phyloP scores from a whole-genome alignment of 371 early-diverging fungal genomes.

The Batkoa obscura region DNA sequence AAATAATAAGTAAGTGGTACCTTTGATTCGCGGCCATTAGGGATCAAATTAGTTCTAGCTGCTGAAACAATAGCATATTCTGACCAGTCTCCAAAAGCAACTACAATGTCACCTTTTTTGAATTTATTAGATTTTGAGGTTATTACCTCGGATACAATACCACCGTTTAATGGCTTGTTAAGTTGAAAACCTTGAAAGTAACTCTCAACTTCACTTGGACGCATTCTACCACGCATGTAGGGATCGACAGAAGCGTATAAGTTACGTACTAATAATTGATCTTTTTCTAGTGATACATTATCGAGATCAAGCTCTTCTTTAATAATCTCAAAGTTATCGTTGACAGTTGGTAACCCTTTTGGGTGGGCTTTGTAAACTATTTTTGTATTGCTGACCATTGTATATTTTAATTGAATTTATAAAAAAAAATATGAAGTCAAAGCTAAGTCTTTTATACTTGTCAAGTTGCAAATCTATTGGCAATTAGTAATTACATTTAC shows the following conservation, averaged over 20 bases:
- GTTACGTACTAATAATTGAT: constrained; percentile 31
- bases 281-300: constrained; percentile 20
- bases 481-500: too few relatives aligned
- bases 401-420: too few relatives aligned
- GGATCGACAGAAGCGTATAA: constrained; percentile 30
- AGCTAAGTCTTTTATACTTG: too few relatives aligned
- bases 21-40: background rate
- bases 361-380: too few relatives aligned
- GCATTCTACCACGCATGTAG: constrained; percentile 42
- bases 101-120: constrained; percentile 36
- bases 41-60: constrained; percentile 11
- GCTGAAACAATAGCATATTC: constrained; percentile 21
- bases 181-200: constrained; percentile 28
- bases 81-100: constrained; percentile 34
- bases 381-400: too few relatives aligned
- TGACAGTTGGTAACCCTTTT: too few relatives aligned
- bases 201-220: constrained; percentile 20
- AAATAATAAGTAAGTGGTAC: constrained; percentile 29
- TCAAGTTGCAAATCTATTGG: too few relatives aligned
- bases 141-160: background rate
- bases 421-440: too few relatives aligned
- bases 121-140: constrained; percentile 13
- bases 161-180: constrained; percentile 30
- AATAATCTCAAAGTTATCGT: constrained; percentile 23
- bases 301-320: constrained; percentile 22